A percentile compares a stretch with the other conserved stretches of the same genome.
Conservation (phyloP, 2,329 filamentous ascomycete species). For the Chalaropsis ovoidea region DNA sequence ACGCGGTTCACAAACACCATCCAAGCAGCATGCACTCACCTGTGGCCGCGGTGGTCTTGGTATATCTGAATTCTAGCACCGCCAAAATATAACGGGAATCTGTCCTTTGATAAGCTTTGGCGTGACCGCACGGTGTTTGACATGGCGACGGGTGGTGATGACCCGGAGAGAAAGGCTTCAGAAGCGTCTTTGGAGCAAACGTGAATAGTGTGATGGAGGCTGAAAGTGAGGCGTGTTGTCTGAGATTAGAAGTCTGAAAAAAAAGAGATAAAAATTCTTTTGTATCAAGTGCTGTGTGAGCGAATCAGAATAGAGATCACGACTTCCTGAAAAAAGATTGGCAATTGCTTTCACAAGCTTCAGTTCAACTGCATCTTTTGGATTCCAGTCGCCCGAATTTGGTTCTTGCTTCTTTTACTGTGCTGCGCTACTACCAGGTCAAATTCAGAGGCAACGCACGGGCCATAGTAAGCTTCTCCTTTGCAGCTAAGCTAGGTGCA, state of each 20-base stretch:
- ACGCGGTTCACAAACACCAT: conserved; percentile 43
- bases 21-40: conserved; percentile 40
- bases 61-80: conserved; percentile 62
- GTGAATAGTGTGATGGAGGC: no score
- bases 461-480: no score
- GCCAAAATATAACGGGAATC: conserved; percentile 57
- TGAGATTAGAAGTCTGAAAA: background rate
- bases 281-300: background rate
- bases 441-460: no score
- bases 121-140: conserved; percentile 19
- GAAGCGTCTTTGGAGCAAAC: background rate
- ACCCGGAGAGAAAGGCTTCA: background rate
- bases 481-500: no score
- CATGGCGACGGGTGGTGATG: conserved; percentile 10
- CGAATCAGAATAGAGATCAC: background rate
- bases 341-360: background rate
- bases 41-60: conserved; percentile 50
- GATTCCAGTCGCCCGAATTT: background rate
- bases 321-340: background rate
- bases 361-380: background rate
- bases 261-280: background rate
- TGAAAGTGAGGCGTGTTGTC: background rate
- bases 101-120: conserved; percentile 56
- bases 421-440: no score
- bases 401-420: no score